phyloP scores from a whole-genome alignment of 2,329 filamentous ascomycete species.

The Botryosphaeria agaves region DNA sequence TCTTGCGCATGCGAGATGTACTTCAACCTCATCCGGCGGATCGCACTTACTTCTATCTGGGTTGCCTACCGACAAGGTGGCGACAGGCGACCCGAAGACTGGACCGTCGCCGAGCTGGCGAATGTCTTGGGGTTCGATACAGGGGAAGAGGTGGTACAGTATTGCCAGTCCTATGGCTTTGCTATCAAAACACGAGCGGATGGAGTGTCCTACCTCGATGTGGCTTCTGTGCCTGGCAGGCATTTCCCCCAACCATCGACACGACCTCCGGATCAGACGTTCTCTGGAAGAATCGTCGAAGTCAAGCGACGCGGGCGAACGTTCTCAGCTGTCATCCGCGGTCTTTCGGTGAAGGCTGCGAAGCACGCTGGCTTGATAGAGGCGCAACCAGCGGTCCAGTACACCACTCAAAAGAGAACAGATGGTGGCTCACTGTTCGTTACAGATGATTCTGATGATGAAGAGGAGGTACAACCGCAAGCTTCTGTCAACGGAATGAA shows the following conservation, averaged over 20 bases:
- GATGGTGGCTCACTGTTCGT: conserved; percentile 23
- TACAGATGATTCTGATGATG: conserved; percentile 12
- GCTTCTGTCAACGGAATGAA: too few relatives aligned
- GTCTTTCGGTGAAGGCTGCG: conserved; percentile 35
- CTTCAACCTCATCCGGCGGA: conserved; percentile 40
- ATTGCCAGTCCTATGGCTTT: conserved; percentile 36
- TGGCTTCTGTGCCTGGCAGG: conserved; percentile 26
- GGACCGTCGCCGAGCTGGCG: conserved; percentile 35
- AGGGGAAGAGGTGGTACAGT: conserved; percentile 33
- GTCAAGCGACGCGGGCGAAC: conserved; percentile 37
- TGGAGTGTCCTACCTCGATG: conserved; percentile 33
- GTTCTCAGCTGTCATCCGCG: conserved; percentile 39
- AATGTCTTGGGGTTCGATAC: conserved; percentile 37
- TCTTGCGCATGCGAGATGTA: conserved; percentile 46
- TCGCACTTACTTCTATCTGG: conserved; percentile 37
- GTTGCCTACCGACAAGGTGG: conserved; percentile 35
- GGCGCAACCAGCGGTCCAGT: conserved; percentile 17
- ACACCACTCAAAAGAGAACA: conserved; percentile 15
- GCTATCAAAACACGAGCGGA: conserved; percentile 27
- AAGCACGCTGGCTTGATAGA: conserved; percentile 31
- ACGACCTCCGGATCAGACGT: conserved; percentile 28
- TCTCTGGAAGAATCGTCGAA: conserved; percentile 38
- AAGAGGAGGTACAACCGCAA: neutral
- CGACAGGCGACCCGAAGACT: conserved; percentile 33
- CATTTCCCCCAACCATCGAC: conserved; percentile 12